phyloP scores from a whole-genome alignment of 2,329 filamentous ascomycete genomes.

The Clonostachys rhizophaga region DNA sequence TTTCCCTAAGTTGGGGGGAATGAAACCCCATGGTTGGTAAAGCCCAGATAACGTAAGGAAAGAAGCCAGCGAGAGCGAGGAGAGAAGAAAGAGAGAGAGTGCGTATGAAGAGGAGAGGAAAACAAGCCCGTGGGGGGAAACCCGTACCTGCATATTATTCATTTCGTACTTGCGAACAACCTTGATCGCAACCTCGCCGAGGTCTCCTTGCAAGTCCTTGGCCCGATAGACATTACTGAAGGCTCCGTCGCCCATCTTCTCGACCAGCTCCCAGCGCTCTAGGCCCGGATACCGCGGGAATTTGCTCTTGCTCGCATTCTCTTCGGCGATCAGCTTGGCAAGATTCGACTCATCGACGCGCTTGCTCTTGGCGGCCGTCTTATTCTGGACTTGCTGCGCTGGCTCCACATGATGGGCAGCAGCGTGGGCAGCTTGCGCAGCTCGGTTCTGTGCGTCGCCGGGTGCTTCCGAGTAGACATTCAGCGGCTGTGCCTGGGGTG shows the following conservation, averaged over 20 bases:
- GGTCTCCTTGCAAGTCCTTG: constrained; percentile 65
- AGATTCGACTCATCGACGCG: constrained; percentile 63
- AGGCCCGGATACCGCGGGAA: constrained; percentile 59
- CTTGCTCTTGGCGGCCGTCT: constrained; percentile 17
- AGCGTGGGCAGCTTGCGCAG: constrained; percentile 61
- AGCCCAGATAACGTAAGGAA: background rate
- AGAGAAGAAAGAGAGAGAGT: constrained; percentile 8
- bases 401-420: constrained; percentile 60
- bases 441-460: constrained; percentile 59
- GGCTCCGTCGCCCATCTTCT: constrained; percentile 98
- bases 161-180: constrained; percentile 99
- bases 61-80: constrained; percentile 4
- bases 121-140: constrained; percentile 2
- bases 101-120: constrained; percentile 8
- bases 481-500: constrained; percentile 43
- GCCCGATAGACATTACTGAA: constrained; percentile 99
- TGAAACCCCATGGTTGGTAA: constrained; percentile 50
- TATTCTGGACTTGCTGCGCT: constrained; percentile 44
- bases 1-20: constrained; percentile 63
- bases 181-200: constrained; percentile 90
- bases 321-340: constrained; percentile 84
- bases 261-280: constrained; percentile 71
- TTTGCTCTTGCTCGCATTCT: constrained; percentile 80
- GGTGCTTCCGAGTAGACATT: constrained; percentile 60
- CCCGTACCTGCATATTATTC: constrained; percentile 95